Evolutionary conservation across 768 basidiomycete species (phyloP).

Genomic region (Russula ochroleuca): DNA sequence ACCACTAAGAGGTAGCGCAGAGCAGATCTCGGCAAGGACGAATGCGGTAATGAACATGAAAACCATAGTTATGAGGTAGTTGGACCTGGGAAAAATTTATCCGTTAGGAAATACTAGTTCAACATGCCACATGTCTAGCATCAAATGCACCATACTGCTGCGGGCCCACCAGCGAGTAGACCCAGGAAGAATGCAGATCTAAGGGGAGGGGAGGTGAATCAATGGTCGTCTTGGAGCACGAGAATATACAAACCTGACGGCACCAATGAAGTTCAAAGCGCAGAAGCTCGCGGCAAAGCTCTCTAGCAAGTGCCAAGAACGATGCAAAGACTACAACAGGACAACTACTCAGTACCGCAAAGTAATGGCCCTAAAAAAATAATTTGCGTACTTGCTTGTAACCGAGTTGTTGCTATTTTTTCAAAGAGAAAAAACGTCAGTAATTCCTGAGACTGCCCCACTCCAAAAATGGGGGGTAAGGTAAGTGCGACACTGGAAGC

Average conservation of each 20-base stretch:
- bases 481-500: conserved; percentile 63
- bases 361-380: not conserved
- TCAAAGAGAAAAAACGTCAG: conserved; percentile 45
- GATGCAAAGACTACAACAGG: conserved; percentile 67
- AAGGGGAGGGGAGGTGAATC: not conserved
- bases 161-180: conserved; percentile 79
- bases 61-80: conserved; percentile 73
- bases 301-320: conserved; percentile 77
- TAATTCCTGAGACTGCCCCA: conserved; percentile 38
- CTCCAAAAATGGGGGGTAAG: conserved; percentile 40
- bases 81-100: conserved; percentile 60
- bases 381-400: conserved; percentile 63
- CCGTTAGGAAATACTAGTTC: not conserved
- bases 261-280: conserved; percentile 87
- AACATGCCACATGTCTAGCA: not conserved
- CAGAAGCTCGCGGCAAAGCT: conserved; percentile 87
- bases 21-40: conserved; percentile 87
- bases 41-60: conserved; percentile 88
- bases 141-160: conserved; percentile 65
- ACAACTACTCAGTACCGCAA: conserved; percentile 2
- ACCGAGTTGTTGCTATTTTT: conserved; percentile 59
- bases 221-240: conserved; percentile 2
- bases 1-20: conserved; percentile 79
- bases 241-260: conserved; percentile 54
- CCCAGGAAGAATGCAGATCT: conserved; percentile 80